Evolutionary conservation across 352 stramenopile species (phyloP), one percentile per base, ranked within the genome.

Genomic region (Phytophthora kernoviae): DNA sequence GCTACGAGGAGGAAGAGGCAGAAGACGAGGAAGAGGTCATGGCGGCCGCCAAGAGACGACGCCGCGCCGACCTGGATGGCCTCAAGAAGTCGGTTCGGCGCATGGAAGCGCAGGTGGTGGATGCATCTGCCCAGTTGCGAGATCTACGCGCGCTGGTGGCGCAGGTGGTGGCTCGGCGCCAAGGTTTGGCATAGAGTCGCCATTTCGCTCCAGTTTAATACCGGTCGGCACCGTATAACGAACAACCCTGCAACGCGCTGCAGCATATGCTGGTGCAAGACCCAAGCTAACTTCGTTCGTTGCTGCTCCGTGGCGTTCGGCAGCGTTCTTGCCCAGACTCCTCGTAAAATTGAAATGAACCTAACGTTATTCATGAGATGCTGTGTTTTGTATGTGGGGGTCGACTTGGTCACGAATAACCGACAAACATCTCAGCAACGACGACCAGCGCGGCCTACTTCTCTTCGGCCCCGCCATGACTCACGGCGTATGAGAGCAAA

Each of bases 111-210:
- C 68, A 87, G 41, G 76, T 89, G 15, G 58, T 70, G 10, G 59
- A 69, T 22, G 75, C 77, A n/a, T 66, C 74, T 2, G 57, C 67
- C 15, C 73, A 76, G 42, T 59, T 89, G 41, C 66, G 48, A 21
- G 79, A 84, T 15, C 65, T 89, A 18, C 68, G 72, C 21, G 64
- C 67, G 21, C 65, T 89, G 20, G 64, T 89, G 51, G 49, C 61
- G 18, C 57, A 70, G 22, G 67, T 77, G 43, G 66, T 74, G 15
- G 72, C 66, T 9, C 72, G 62, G 37, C 73, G 60, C 41, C 70
- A 83, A 55, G 33, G 10, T n/a, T 8, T 39, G 33, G 33, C 33
- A 39, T 42, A 58, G 60, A 20, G 33, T 10, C 7, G 18, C 2
- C 32, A 24, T n/a, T 39, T n/a, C 30, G 11, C 30, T 39, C 33